Evolutionary conservation across 345 rosid species (phyloP).

Genomic region (Mercurialis annua): DNA sequence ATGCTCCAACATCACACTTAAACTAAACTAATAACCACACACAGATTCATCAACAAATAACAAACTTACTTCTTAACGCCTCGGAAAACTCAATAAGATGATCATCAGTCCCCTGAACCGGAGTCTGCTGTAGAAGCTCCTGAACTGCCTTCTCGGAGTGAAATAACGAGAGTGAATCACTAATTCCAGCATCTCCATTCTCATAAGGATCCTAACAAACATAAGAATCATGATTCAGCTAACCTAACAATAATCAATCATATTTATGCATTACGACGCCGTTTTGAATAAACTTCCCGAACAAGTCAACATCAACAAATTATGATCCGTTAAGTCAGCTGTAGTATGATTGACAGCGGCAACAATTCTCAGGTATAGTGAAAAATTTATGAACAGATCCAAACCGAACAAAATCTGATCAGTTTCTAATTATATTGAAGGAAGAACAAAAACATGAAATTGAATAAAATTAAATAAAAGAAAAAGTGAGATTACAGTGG

Average conservation of each 20-base stretch:
- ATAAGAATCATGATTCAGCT: no score
- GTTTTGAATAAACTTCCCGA: background rate
- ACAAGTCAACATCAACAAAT: background rate
- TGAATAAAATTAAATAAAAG: background rate
- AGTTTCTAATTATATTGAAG: no score
- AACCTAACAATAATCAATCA: no score
- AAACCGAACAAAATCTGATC: background rate
- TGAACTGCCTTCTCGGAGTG: constrained; percentile 88
- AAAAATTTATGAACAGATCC: background rate
- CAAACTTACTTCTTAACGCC: constrained; percentile 82
- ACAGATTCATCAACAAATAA: constrained; percentile 7
- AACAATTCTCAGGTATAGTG: background rate
- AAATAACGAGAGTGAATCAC: constrained; percentile 42
- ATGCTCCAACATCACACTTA: background rate
- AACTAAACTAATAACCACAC: constrained; percentile 16
- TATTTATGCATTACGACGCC: background rate
- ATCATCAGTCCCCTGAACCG: constrained; percentile 68
- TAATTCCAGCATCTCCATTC: constrained; percentile 53
- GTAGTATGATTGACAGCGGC: background rate
- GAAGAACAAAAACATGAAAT: background rate
- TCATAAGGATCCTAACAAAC: constrained; percentile 39
- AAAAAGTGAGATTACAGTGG: constrained; percentile 39
- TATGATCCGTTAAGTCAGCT: background rate
- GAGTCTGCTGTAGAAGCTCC: constrained; percentile 80
- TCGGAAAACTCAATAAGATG: constrained; percentile 94